Evolutionary conservation across 2,329 filamentous ascomycete genomes (phyloP), one percentile per base, ranked within the genome.

Genomic region (Knoxdaviesia proteae): DNA sequence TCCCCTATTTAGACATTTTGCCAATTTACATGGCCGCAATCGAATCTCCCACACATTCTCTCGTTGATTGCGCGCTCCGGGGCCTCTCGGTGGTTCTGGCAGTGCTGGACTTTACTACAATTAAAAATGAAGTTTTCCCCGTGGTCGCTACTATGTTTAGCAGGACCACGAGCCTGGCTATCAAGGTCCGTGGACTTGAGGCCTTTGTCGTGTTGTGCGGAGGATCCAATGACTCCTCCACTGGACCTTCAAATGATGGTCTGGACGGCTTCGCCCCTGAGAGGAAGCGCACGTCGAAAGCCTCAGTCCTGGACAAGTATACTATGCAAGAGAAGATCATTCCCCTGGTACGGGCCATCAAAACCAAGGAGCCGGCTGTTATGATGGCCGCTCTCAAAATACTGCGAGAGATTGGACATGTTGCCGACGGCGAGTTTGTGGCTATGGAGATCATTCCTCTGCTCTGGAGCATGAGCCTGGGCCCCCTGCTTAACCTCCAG

Each of bases 261-360:
- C 67, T 94, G 3, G 79, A 84, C 49, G 86, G 84, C 0, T 64
- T 87, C 54, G 53, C 61, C 37, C 58, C 70, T 49, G 64, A 71
- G 41, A 73, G 71, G 52, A 69, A 72, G 45, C 77, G 78, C 54
- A 63, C 69, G 2, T 71, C 70, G 4, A 80, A 73, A 1, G 80
- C 80, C 1, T 84, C 77, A 2, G 87, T 88, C 3, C 65, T 98
- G 32, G 90, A 98, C 62, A 96, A 96, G 58, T 96, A 90, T 54
- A 96, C 90, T 0, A 88, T 98, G 62, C 90, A 98, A 57, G 90
- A 98, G 56, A 96, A 94, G 63, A 82, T 98, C 34, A 73, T 96
- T 0, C 90, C 90, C 0, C 63, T 96, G 5, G 68, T 98, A 47
- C 86, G 83, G 53, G 86, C 69, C 2, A 96, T 98, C 62, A 96